Evolutionary conservation across 495 filamentous ascomycete species (phyloP), one percentile per base, ranked within the genome.

Genomic region (Chlorociboria aeruginascens): DNA sequence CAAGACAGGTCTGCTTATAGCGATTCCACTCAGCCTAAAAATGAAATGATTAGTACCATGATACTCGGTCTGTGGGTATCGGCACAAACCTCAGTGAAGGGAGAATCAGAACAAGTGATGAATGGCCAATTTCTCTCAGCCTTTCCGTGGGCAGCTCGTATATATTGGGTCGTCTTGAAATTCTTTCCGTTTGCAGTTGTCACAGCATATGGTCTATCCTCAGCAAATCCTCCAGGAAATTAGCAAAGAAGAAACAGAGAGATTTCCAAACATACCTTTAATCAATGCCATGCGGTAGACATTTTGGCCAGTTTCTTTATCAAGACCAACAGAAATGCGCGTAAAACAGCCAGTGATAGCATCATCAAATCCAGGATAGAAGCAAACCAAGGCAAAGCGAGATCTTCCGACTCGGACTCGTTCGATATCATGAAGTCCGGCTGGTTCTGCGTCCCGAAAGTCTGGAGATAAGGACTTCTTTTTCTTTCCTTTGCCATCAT

Each of bases 271-370:
- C 69, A 39, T 72, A 86, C 88, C 79, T 68, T 89, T 93, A 57
- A 97, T 87, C 54, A 85, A 64, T 32, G 81, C 82, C 70, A 98
- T 79, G 44, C 88, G 79, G 65, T 98, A 98, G 43, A 82, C 73
- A 47, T 80, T 83, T 49, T 74, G 63, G 12, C 81, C 77, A 7
- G 73, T 86, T 10, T 79, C 70, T 17, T 71, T 67, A 55, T 89
- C 79, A 12, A 78, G 69, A 17, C 87, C 87, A 53, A 93, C 73
- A 49, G 78, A 85, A 60, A 95, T 75, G 43, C 92, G 84, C 25
- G 76, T 79, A 62, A 82, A 95, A 64, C 86, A 92, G 40, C 75
- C 76, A 33, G 72, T 76, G 48, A 96, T 81, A 29, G 81, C 74
- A 31, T 86, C 73, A 13, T 89, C 82, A 47, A 99, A 95, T 9